Percentiles rank a stretch among this genome's conserved stretches.
Conservation (phyloP, 139 green algal species). For the Dunaliella sp. region DNA sequence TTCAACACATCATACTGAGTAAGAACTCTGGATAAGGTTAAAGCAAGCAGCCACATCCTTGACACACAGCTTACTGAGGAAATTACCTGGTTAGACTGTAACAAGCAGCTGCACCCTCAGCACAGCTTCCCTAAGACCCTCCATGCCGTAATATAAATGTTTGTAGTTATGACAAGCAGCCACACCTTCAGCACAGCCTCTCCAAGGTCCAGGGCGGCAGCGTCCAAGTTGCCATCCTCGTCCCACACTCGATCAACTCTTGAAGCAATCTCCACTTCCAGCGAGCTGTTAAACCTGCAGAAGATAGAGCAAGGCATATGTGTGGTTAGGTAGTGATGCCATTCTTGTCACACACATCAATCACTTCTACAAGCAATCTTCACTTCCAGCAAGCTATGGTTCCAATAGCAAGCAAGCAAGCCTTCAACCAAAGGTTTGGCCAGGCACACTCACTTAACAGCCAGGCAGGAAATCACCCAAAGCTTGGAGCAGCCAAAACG, state of each 20-base stretch:
- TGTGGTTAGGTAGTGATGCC: too few species aligned
- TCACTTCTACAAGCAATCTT: conserved; percentile 34
- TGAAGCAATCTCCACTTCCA: conserved; percentile 26
- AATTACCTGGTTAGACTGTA: too few species aligned
- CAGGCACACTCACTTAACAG: too few species aligned
- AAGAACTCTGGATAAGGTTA: too few species aligned
- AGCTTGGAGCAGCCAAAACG: too few species aligned
- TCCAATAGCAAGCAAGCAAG: too few species aligned
- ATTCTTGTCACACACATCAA: conserved; percentile 43
- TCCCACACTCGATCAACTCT: conserved; percentile 43
- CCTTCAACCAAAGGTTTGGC: too few species aligned
- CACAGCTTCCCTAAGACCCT: neutral
- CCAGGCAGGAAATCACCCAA: too few species aligned
- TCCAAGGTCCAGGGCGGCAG: conserved; percentile 28
- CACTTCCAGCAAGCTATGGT: neutral
- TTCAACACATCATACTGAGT: too few species aligned
- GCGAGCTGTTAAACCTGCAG: neutral
- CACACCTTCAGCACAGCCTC: conserved; percentile 35
- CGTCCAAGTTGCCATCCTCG: conserved; percentile 36
- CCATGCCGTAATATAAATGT: neutral
- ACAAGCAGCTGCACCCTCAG: neutral
- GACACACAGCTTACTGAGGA: too few species aligned
- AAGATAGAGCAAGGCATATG: too few species aligned
- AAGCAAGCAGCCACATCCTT: too few species aligned
- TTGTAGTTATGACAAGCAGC: neutral